These are phyloP conservation scores for Podaxis sp. DNA, from an alignment of 768 basidiomycete species.

Conservation along the genomic window DNA sequence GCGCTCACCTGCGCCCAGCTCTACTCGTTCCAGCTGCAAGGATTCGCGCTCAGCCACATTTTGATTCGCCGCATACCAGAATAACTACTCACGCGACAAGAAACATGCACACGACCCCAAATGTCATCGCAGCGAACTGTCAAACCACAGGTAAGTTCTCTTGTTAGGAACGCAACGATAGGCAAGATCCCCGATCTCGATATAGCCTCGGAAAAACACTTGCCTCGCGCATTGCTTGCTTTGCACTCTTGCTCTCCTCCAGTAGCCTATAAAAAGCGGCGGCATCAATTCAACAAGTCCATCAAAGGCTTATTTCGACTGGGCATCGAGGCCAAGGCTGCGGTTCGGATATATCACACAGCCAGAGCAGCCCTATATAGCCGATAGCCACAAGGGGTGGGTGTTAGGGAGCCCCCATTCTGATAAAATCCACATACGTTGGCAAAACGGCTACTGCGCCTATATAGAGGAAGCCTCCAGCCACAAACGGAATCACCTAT, in stretches of 20 bases:
- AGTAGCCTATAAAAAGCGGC: constrained; percentile 54
- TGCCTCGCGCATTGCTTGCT: constrained; percentile 90
- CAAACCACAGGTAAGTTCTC: constrained; percentile 16
- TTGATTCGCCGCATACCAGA: neutral
- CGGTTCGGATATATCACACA: neutral
- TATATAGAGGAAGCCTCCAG: constrained; percentile 92
- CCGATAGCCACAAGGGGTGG: neutral
- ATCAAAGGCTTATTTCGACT: neutral
- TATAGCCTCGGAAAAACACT: constrained; percentile 23
- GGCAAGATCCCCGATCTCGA: constrained; percentile 13
- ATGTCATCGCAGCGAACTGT: constrained; percentile 89
- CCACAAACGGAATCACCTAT: constrained; percentile 89
- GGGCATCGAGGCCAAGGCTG: neutral
- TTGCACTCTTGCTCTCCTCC: constrained; percentile 83
- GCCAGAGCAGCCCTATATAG: neutral
- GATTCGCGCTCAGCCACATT: neutral
- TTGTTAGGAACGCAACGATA: constrained; percentile 1
- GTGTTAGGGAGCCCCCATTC: neutral
- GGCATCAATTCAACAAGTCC: constrained; percentile 15
- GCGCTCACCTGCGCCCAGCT: neutral
- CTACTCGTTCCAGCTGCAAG: constrained; percentile 21
- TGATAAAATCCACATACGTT: constrained; percentile 55
- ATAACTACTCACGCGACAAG: constrained; percentile 75
- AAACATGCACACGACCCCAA: constrained; percentile 92
- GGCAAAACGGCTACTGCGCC: constrained; percentile 91